Conservation (phyloP, 1,284 basidiomycete species). For the Pseudozyma sp. region DNA sequence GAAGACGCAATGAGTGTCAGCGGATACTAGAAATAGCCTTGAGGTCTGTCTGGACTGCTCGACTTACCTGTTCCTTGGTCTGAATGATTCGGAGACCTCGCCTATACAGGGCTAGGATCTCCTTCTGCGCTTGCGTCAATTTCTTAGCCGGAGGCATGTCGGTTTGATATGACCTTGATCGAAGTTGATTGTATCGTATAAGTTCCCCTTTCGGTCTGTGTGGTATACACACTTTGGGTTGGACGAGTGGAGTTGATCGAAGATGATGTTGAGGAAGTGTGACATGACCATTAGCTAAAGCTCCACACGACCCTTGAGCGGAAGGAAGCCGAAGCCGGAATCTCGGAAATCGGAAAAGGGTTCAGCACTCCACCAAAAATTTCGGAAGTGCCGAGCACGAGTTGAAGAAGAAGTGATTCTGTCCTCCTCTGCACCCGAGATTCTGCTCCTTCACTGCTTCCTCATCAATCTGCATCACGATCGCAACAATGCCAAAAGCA, state of each 20-base stretch:
- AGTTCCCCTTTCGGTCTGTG: too few relatives aligned
- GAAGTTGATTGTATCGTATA: neutral
- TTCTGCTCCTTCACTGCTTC: neutral
- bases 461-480: neutral
- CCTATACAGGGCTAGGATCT: conserved; percentile 62
- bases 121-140: conserved; percentile 54
- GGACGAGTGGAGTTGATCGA: neutral
- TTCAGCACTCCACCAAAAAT: conserved; percentile 12
- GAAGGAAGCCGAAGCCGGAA: neutral
- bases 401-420: neutral
- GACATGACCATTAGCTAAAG: conserved; percentile 16
- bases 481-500: conserved; percentile 45
- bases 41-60: neutral
- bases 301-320: conserved; percentile 4
- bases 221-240: too few relatives aligned
- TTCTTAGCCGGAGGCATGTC: conserved; percentile 35
- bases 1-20: neutral
- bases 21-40: neutral
- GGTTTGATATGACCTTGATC: neutral
- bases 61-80: conserved; percentile 59
- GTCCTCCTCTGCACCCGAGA: neutral
- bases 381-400: conserved; percentile 9
- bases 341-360: conserved; percentile 12
- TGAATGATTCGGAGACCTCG: conserved; percentile 58
- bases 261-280: neutral